Evolutionary conservation across 495 filamentous ascomycete species (phyloP).

Genomic region (Tuber brumale): DNA sequence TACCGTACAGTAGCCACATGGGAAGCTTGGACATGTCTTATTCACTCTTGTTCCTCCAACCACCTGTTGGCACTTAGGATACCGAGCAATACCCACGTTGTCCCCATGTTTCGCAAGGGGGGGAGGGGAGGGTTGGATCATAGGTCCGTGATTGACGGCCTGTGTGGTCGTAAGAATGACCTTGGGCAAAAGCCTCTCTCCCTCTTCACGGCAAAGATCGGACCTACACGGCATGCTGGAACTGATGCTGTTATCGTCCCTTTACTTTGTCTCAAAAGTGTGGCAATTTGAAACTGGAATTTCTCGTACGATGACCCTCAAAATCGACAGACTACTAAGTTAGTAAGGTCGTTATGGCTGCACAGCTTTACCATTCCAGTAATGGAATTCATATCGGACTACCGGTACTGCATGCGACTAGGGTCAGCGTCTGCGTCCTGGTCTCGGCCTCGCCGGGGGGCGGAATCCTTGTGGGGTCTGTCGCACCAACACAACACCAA

Average conservation of each 20-base stretch:
- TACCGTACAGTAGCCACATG: neutral
- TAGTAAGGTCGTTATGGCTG: neutral
- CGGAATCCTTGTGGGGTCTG: neutral
- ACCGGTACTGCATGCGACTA: neutral
- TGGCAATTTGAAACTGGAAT: neutral
- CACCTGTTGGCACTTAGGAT: neutral
- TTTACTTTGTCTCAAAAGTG: neutral
- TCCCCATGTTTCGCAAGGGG: neutral
- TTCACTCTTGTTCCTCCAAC: neutral
- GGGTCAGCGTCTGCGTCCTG: neutral
- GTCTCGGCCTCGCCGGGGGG: too few species aligned
- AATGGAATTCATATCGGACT: neutral
- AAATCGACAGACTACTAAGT: neutral
- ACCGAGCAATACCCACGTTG: neutral
- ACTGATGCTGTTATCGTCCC: neutral
- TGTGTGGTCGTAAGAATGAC: neutral
- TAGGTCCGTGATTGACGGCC: neutral
- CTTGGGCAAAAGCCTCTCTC: neutral
- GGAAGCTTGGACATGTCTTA: neutral
- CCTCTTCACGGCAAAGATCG: neutral
- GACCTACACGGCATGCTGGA: neutral
- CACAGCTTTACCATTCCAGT: neutral
- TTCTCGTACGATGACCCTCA: neutral
- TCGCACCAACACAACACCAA: neutral
- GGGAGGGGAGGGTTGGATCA: neutral